Conservation (phyloP, 441 rosid species). For the Manihot esculenta region DNA sequence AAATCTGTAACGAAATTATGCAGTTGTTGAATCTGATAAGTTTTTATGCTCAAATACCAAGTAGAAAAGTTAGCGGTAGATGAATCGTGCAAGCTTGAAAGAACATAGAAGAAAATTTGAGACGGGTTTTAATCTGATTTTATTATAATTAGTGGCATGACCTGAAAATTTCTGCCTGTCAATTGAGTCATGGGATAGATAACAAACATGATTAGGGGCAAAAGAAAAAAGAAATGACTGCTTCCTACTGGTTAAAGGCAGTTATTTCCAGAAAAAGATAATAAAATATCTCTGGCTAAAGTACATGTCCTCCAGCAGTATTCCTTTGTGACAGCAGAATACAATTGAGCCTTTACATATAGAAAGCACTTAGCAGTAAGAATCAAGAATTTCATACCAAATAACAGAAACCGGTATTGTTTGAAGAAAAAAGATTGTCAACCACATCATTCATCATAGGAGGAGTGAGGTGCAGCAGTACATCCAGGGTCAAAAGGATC, state of each 20-base stretch:
- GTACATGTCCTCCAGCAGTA: too few species aligned
- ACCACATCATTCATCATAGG: slow-evolving; percentile 65
- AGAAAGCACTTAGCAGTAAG: not conserved
- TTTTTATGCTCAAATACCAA: not conserved
- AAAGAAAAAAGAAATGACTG: not conserved
- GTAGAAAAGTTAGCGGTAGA: not conserved
- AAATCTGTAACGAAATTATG: not conserved
- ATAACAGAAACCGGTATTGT: not conserved
- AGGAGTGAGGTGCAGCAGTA: slow-evolving; percentile 73
- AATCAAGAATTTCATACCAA: slow-evolving; percentile 10
- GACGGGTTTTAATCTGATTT: not conserved
- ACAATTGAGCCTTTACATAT: not conserved
- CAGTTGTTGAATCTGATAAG: not conserved
- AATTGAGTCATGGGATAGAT: not conserved
- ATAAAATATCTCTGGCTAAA: not conserved
- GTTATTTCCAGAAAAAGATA: not conserved
- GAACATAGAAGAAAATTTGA: not conserved
- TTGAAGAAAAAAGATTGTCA: not conserved
- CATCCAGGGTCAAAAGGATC: slow-evolving; percentile 88
- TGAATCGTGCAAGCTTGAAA: not conserved
- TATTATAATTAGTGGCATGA: not conserved
- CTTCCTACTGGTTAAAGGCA: not conserved
- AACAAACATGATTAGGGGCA: too few species aligned
- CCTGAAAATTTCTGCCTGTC: not conserved
- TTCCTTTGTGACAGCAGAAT: not conserved